Conservation (phyloP, 2,329 filamentous ascomycete genomes). For the Aspergillus hortae region DNA sequence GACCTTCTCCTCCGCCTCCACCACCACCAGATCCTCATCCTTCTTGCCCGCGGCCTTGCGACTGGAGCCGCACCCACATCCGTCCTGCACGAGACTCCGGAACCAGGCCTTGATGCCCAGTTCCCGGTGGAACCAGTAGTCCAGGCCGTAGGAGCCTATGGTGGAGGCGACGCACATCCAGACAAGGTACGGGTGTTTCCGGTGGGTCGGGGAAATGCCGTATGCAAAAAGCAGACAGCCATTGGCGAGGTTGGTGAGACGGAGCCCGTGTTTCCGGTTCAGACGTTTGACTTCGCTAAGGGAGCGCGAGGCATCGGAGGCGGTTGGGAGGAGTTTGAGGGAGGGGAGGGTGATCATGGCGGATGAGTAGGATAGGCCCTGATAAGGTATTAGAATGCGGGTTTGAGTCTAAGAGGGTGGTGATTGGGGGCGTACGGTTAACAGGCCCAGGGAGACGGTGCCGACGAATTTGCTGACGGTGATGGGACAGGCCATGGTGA, state of each 20-base stretch:
- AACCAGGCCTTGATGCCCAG: constrained; percentile 44
- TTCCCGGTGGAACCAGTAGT: constrained; percentile 69
- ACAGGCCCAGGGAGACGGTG: constrained; percentile 78
- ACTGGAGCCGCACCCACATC: constrained; percentile 13
- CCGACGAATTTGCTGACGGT: constrained; percentile 88
- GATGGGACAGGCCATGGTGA: constrained; percentile 65
- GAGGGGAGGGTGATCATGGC: constrained; percentile 74
- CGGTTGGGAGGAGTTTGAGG: constrained; percentile 75
- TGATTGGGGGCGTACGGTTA: constrained; percentile 64
- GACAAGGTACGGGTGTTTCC: constrained; percentile 83
- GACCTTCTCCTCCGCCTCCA: constrained; percentile 37
- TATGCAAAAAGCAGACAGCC: constrained; percentile 75
- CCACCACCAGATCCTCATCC: constrained; percentile 36
- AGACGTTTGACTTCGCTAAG: constrained; percentile 64
- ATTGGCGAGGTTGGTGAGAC: constrained; percentile 66
- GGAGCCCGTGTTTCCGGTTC: constrained; percentile 62
- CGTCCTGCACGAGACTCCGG: constrained; percentile 43
- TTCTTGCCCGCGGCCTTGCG: constrained; percentile 22
- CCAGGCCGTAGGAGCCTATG: constrained; percentile 51
- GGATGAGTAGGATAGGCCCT: constrained; percentile 88
- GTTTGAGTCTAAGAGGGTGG: not conserved
- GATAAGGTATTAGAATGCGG: not conserved
- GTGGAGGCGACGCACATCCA: constrained; percentile 70
- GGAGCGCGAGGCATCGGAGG: constrained; percentile 65
- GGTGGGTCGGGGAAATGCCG: constrained; percentile 67